A percentile compares a stretch with the other conserved stretches of the same genome.
These are phyloP conservation scores for Candida labiduridarum DNA, from an alignment of 1,139 yeast species.

Conservation along the genomic window DNA sequence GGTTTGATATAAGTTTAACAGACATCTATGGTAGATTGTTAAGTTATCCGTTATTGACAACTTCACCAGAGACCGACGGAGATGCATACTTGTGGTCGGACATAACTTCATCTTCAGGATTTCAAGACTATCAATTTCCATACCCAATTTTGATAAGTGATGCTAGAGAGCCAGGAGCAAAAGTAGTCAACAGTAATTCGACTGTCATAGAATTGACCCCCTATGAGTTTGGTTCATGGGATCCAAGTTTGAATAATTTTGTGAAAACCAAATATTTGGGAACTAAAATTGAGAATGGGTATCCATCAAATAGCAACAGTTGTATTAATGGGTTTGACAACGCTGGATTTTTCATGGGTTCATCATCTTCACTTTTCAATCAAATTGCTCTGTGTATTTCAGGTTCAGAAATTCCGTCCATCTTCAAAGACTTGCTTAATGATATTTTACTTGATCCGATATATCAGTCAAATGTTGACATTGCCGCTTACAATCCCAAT, in stretches of 20 bases:
- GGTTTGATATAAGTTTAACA: slow-evolving; percentile 31
- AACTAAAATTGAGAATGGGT: slow-evolving; percentile 35
- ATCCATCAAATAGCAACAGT: slow-evolving; percentile 19
- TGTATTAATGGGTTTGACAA: slow-evolving; percentile 77
- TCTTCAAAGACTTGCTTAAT: slow-evolving; percentile 40
- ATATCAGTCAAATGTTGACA: slow-evolving; percentile 23
- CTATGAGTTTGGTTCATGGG: slow-evolving; percentile 49
- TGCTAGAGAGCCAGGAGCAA: slow-evolving; percentile 42
- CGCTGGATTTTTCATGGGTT: slow-evolving; percentile 75
- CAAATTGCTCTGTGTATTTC: slow-evolving; percentile 4
- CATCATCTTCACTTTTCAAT: slow-evolving; percentile 71
- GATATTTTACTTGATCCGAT: slow-evolving; percentile 22
- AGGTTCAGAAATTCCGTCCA: slow-evolving; percentile 7
- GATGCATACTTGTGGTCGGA: slow-evolving; percentile 33
- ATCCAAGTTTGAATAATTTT: slow-evolving; percentile 37
- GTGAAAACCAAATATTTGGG: slow-evolving; percentile 43
- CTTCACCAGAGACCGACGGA: slow-evolving; percentile 19
- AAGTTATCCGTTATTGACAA: slow-evolving; percentile 36
- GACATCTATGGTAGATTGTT: slow-evolving; percentile 44
- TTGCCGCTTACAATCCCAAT: slow-evolving; percentile 50
- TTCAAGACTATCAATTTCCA: slow-evolving; percentile 39
- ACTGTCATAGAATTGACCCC: slow-evolving; percentile 47
- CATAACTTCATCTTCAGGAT: slow-evolving; percentile 29
- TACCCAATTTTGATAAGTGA: slow-evolving; percentile 44
- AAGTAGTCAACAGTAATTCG: slow-evolving; percentile 36